Evolutionary conservation across 2,329 filamentous ascomycete species (phyloP), one percentile per base, ranked within the genome.

Genomic region (Didymella segeticola): DNA sequence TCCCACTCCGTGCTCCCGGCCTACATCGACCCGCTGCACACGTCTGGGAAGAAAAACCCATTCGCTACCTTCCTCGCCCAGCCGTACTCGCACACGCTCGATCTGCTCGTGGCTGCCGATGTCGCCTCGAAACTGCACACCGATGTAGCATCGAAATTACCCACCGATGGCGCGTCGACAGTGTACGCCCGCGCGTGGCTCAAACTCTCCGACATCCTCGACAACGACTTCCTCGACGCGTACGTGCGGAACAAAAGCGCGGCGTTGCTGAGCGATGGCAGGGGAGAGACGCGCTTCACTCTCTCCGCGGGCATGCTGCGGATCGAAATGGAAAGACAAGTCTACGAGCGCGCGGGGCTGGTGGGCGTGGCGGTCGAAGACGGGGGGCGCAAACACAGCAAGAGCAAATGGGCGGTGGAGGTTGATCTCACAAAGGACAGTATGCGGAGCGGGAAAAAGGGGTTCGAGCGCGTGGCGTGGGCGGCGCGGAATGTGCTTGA

Each of bases 191-290:
- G 85, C 55, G 85, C 96, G 2, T 83, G 85, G 61, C 87, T 96
- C 83, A 84, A 85, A 3, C 80, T 96, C 9, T 82, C 82, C 8
- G 86, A 91, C 53, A 70, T 98, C 5, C 71, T 98, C 1, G 82
- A 89, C 27, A 84, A 85, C 1, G 83, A 87, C 0, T 96, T 97
- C 66, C 92, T 96, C 67, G 88, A 84, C n/a, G 80, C 86, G 36
- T 93, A 96, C 69, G 87, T 98, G 62, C 96, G 96, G 2, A 53
- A 54, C 92, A 91, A 91, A 5, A 87, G 91, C 68, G 79, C 96
- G 42, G 74, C 90, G 62, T 90, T 98, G 89, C 82, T 96, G 2
- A 96, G 93, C 0, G 85, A 93, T 72, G 92, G 91, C 11, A 83
- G 83, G 26, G 78, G 83, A 7, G 89, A 93, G 66, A 90, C 89